Evolutionary conservation across 352 stramenopile genomes (phyloP).

Genomic region (Phytophthora megakarya): DNA sequence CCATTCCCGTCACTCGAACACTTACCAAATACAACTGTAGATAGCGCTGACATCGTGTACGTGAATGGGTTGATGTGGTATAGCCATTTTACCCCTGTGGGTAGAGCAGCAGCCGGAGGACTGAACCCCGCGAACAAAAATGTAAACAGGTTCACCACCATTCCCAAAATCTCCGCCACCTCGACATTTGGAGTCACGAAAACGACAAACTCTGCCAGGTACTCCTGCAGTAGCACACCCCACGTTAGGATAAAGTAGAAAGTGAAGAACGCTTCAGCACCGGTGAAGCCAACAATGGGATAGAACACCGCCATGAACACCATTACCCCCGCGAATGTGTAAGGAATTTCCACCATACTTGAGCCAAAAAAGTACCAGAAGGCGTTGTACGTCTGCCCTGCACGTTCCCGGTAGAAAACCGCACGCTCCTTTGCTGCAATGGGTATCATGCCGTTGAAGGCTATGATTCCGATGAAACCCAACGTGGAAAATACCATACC

Average conservation of each 20-base stretch:
- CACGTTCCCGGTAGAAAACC: slow-evolving; percentile 22
- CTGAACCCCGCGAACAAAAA: slow-evolving; percentile 43
- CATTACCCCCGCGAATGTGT: slow-evolving; percentile 3
- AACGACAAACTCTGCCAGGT: slow-evolving; percentile 32
- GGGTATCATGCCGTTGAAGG: slow-evolving; percentile 14
- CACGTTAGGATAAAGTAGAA: slow-evolving; percentile 32
- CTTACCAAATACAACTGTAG: slow-evolving; percentile 35
- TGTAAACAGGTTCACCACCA: slow-evolving; percentile 41
- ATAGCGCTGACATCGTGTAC: slow-evolving; percentile 43
- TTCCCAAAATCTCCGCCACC: slow-evolving; percentile 34
- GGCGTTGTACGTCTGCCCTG: slow-evolving; percentile 16
- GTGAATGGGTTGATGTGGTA: slow-evolving; percentile 38
- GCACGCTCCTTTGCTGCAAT: slow-evolving; percentile 2
- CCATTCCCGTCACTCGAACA: slow-evolving; percentile 21
- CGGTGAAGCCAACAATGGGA: slow-evolving; percentile 25
- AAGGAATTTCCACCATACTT: slow-evolving; percentile 20
- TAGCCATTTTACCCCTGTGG: slow-evolving; percentile 25
- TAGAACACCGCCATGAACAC: slow-evolving; percentile 13
- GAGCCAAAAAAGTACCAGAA: slow-evolving; percentile 27
- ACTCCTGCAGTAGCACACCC: slow-evolving; percentile 32
- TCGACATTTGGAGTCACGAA: slow-evolving; percentile 36
- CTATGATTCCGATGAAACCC: slow-evolving; percentile 4
- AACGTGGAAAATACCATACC: slow-evolving; percentile 18
- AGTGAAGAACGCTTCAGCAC: slow-evolving; percentile 29
- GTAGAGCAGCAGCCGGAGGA: slow-evolving; percentile 36